Evolutionary conservation across 805 yeast genomes (phyloP).

Genomic region (Debaryomyces prosopidis): DNA sequence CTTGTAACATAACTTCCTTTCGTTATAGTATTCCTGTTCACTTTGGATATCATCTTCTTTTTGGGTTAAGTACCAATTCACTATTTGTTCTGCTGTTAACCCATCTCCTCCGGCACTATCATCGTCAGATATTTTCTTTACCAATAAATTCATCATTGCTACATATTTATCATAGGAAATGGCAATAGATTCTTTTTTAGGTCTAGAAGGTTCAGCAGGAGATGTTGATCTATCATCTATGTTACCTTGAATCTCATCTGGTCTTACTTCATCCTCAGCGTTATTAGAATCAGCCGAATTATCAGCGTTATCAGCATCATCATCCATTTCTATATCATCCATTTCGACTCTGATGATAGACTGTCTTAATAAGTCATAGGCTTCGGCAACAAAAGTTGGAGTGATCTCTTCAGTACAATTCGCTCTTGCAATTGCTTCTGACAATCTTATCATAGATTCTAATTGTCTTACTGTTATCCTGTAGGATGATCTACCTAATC

Average conservation of each 20-base stretch:
- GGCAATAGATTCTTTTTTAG: constrained; percentile 41
- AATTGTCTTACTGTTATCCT: constrained; percentile 96
- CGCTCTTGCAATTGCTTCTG: constrained; percentile 96
- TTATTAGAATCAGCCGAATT: constrained; percentile 19
- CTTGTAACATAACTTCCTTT: constrained; percentile 70
- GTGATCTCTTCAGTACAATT: constrained; percentile 89
- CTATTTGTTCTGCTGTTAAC: constrained; percentile 63
- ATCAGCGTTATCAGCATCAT: constrained; percentile 41
- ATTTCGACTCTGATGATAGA: constrained; percentile 92
- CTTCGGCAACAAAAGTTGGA: constrained; percentile 86
- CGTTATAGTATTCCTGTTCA: constrained; percentile 70
- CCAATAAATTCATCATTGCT: constrained; percentile 77
- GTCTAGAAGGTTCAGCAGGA: constrained; percentile 8
- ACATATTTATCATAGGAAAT: constrained; percentile 87
- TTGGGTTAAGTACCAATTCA: constrained; percentile 78
- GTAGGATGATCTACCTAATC: constrained; percentile 79
- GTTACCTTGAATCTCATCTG: constrained; percentile 3
- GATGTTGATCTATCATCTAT: not conserved
- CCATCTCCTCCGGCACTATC: constrained; percentile 57
- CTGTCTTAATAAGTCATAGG: constrained; percentile 84
- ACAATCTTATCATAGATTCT: constrained; percentile 88
- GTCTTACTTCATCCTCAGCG: constrained; percentile 11
- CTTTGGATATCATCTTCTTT: constrained; percentile 69
- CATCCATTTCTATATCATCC: constrained; percentile 87
- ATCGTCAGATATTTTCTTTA: constrained; percentile 59